These are phyloP conservation scores for Tolypocladium album DNA, from an alignment of 2,329 filamentous ascomycete species.

Conservation along the genomic window DNA sequence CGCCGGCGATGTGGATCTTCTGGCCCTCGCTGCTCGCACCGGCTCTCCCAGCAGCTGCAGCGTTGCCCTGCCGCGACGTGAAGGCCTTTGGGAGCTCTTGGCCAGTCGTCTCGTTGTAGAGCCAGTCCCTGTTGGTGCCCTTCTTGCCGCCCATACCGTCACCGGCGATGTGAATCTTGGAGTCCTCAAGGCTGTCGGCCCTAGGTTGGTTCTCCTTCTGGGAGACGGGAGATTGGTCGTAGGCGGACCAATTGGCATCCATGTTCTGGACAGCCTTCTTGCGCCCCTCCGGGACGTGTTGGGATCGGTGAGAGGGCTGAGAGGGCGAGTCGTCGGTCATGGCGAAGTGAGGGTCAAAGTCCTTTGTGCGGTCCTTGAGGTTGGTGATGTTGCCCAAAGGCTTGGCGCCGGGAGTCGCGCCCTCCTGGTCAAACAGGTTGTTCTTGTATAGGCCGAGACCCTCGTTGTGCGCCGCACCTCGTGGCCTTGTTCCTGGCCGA, in stretches of 20 bases:
- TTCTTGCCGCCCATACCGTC: constrained; percentile 57
- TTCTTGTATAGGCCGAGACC: constrained; percentile 66
- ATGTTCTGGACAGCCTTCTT: constrained; percentile 65
- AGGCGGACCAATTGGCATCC: constrained; percentile 50
- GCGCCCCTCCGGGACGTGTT: constrained; percentile 44
- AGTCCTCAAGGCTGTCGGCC: constrained; percentile 34
- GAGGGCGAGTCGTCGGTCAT: constrained; percentile 59
- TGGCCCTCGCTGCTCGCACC: constrained; percentile 27
- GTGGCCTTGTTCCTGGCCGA: constrained; percentile 30
- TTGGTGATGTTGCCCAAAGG: constrained; percentile 61
- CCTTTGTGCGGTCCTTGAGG: constrained; percentile 60
- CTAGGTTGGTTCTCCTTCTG: constrained; percentile 40
- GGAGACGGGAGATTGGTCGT: constrained; percentile 41
- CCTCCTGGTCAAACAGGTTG: constrained; percentile 54
- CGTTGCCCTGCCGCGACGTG: constrained; percentile 21
- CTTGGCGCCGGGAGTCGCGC: constrained; percentile 25
- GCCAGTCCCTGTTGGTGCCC: constrained; percentile 45
- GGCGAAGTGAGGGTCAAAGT: constrained; percentile 68
- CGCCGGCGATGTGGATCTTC: constrained; percentile 39
- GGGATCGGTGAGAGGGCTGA: constrained; percentile 24
- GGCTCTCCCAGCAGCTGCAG: constrained; percentile 1
- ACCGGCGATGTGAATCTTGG: constrained; percentile 36
- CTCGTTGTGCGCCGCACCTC: constrained; percentile 52
- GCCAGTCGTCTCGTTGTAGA: constrained; percentile 37
- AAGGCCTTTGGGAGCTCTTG: constrained; percentile 15